These are phyloP conservation scores for Aotearoamyces nothofagi DNA, from an alignment of 2,329 filamentous ascomycete genomes.

Conservation along the genomic window DNA sequence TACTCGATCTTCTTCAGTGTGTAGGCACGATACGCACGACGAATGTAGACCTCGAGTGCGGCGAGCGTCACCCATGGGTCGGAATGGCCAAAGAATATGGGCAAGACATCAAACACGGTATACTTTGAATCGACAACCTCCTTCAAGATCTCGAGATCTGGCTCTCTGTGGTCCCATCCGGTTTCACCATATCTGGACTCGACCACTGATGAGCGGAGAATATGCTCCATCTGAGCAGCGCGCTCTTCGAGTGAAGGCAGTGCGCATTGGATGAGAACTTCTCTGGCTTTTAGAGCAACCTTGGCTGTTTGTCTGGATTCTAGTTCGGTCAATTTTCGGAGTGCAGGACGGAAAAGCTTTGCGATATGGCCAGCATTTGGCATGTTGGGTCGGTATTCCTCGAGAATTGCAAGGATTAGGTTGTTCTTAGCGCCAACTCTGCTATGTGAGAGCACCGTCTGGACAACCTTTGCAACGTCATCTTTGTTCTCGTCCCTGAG, in stretches of 20 bases:
- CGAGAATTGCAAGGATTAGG: constrained; percentile 76
- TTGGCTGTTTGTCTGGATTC: constrained; percentile 76
- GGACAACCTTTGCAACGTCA: constrained; percentile 68
- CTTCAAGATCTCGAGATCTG: constrained; percentile 80
- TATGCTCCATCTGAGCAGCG: constrained; percentile 95
- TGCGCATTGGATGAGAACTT: constrained; percentile 93
- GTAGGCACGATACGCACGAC: constrained; percentile 93
- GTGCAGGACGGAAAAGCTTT: constrained; percentile 70
- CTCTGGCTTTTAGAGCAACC: constrained; percentile 91
- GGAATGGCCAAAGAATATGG: constrained; percentile 86
- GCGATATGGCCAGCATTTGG: constrained; percentile 76
- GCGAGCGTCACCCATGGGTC: constrained; percentile 91
- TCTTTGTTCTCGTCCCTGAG: constrained; percentile 96
- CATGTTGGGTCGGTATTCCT: constrained; percentile 90
- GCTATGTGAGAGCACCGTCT: constrained; percentile 86
- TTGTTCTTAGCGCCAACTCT: constrained; percentile 89
- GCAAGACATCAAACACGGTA: constrained; percentile 92
- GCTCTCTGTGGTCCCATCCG: constrained; percentile 90
- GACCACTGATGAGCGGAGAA: constrained; percentile 84
- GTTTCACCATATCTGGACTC: constrained; percentile 97
- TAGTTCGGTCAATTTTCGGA: constrained; percentile 80
- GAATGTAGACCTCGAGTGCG: constrained; percentile 89
- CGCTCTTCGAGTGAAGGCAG: constrained; percentile 93
- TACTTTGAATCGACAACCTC: constrained; percentile 98
- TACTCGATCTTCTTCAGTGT: constrained; percentile 82